phyloP scores from a whole-genome alignment of 306 rosid species.

The Cyamopsis tetragonoloba region DNA sequence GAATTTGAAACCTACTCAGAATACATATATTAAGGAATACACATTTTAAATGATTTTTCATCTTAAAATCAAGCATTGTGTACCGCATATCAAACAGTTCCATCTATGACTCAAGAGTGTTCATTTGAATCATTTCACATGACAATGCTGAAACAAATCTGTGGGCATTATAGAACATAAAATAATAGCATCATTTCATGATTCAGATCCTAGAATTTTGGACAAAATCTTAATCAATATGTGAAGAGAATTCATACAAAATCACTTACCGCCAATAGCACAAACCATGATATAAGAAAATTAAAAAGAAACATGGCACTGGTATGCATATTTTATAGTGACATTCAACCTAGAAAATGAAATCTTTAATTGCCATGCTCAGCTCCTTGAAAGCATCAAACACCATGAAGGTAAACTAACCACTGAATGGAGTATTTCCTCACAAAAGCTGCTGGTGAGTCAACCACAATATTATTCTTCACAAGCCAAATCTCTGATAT shows the following conservation, averaged over 20 bases:
- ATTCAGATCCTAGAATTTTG: not conserved
- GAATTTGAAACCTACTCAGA: not conserved
- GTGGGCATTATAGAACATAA: not conserved
- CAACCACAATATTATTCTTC: conserved; percentile 40
- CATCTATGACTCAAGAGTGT: not conserved
- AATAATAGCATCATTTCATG: conserved; percentile 12
- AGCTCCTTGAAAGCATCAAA: conserved; percentile 3
- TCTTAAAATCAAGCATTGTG: not conserved
- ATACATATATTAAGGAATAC: not conserved
- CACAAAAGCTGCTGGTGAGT: conserved; percentile 46
- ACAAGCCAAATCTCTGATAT: conserved; percentile 73
- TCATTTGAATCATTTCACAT: conserved; percentile 9
- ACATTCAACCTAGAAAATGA: not conserved
- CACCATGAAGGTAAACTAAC: conserved; percentile 43
- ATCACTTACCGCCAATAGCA: not conserved
- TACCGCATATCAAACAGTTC: not conserved
- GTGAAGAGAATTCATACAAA: not conserved
- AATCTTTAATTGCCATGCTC: conserved; percentile 6
- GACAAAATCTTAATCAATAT: not conserved
- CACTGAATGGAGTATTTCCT: conserved; percentile 74
- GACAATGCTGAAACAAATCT: conserved; percentile 7
- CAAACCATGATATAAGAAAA: conserved; percentile 11
- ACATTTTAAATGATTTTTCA: conserved; percentile 10
- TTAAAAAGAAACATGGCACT: not conserved
- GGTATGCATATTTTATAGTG: not conserved